Percentiles rank a stretch among this genome's conserved stretches.
Evolutionary conservation across 805 yeast genomes (phyloP).

Genomic region (Wickerhamomyces strasburgensis): DNA sequence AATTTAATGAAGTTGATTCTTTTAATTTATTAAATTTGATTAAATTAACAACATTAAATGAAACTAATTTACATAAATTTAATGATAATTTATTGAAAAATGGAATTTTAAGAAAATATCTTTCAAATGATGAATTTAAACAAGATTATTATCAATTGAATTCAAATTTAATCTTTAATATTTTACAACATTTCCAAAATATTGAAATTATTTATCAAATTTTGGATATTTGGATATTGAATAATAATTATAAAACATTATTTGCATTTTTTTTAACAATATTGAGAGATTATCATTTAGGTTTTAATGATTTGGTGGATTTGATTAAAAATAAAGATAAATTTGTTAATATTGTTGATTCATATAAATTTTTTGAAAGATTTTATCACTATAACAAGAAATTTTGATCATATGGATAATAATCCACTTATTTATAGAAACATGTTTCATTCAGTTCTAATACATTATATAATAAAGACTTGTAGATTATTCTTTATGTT

Average conservation of each 20-base stretch:
- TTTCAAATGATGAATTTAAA: slow-evolving; percentile 5
- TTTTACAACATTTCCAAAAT: slow-evolving; percentile 6
- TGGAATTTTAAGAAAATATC: slow-evolving; percentile 9
- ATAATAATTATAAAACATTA: slow-evolving; percentile 33
- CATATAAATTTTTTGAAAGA: slow-evolving; percentile 18
- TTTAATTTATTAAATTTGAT: slow-evolving; percentile 18
- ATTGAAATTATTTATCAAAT: slow-evolving; percentile 13
- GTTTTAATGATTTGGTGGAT: slow-evolving; percentile 34
- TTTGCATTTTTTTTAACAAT: slow-evolving; percentile 37
- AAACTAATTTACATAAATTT: slow-evolving; percentile 12
- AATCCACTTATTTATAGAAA: no score
- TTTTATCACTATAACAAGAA: slow-evolving; percentile 19
- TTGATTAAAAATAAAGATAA: slow-evolving; percentile 12
- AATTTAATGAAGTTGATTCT: slow-evolving; percentile 19
- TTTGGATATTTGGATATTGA: slow-evolving; percentile 17
- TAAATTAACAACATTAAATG: slow-evolving; percentile 16
- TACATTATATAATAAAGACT: no score
- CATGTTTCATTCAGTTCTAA: no score
- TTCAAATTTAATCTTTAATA: slow-evolving; percentile 5
- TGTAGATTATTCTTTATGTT: slow-evolving; percentile 3
- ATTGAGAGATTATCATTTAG: slow-evolving; percentile 46
- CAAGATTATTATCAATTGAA: slow-evolving; percentile 9
- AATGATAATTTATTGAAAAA: slow-evolving; percentile 16
- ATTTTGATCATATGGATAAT: no score
- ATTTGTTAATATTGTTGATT: slow-evolving; percentile 13